Evolutionary conservation across 2,329 filamentous ascomycete species (phyloP).

Genomic region (Apiospora sp.): DNA sequence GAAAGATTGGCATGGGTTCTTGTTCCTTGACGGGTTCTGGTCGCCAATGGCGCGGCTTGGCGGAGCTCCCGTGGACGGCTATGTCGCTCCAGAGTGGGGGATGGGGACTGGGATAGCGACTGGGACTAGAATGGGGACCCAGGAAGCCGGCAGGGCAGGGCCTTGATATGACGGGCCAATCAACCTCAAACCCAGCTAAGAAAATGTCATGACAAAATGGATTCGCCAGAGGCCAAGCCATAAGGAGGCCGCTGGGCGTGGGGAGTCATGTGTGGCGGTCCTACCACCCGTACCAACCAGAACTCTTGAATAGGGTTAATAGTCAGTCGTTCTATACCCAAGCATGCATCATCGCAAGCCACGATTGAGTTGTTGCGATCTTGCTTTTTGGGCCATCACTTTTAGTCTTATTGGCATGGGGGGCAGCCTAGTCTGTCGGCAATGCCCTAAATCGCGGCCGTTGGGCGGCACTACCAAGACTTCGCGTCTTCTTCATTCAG

Average conservation of each 20-base stretch:
- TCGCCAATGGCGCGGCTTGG: constrained; percentile 18
- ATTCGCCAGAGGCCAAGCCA: not conserved
- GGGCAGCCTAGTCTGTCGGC: not conserved
- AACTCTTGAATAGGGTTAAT: not conserved
- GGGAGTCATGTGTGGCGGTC: constrained; percentile 16
- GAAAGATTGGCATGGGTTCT: constrained; percentile 6
- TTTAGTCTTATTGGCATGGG: not conserved
- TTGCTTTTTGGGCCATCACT: not conserved
- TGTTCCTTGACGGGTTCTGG: constrained; percentile 21
- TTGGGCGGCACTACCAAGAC: not conserved
- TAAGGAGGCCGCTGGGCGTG: not conserved
- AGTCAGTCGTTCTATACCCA: not conserved
- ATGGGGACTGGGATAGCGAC: constrained; percentile 4
- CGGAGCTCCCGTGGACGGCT: constrained; percentile 13
- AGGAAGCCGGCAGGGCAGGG: constrained; percentile 7
- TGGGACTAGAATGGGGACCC: not conserved
- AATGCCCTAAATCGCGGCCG: constrained; percentile 13
- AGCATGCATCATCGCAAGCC: not conserved
- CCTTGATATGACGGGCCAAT: constrained; percentile 5
- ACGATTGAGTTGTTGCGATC: not conserved
- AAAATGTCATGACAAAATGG: constrained; percentile 1
- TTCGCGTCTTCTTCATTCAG: constrained; percentile 1
- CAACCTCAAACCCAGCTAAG: constrained; percentile 9
- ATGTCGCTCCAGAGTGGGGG: constrained; percentile 15
- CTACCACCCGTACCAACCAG: not conserved